Evolutionary conservation across 2,329 filamentous ascomycete species (phyloP).

Genomic region (Fusarium hainanense): DNA sequence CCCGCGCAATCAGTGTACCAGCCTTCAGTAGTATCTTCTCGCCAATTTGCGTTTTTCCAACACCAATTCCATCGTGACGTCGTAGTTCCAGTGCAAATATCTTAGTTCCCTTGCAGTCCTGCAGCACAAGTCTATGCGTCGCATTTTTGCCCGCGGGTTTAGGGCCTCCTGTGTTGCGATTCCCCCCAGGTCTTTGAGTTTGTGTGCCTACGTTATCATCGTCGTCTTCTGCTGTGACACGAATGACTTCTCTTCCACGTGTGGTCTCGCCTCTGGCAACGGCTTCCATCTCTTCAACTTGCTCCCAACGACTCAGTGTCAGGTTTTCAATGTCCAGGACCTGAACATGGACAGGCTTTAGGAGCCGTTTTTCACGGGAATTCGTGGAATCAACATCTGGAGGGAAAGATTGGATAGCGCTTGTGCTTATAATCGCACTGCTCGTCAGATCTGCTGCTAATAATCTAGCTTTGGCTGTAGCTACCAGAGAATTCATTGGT

Average conservation of each 20-base stretch:
- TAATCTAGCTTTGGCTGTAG: slow-evolving; percentile 83
- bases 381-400: slow-evolving; percentile 62
- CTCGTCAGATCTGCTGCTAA: slow-evolving; percentile 79
- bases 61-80: slow-evolving; percentile 71
- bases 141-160: slow-evolving; percentile 56
- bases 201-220: slow-evolving; percentile 57
- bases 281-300: slow-evolving; percentile 84
- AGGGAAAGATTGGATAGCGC: slow-evolving; percentile 60
- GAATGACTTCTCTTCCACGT: slow-evolving; percentile 82
- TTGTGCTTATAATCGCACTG: slow-evolving; percentile 58
- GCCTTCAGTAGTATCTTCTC: slow-evolving; percentile 81
- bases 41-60: slow-evolving; percentile 77
- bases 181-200: slow-evolving; percentile 24
- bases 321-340: slow-evolving; percentile 90
- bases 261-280: slow-evolving; percentile 78
- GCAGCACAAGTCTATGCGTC: slow-evolving; percentile 83
- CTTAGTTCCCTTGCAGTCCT: slow-evolving; percentile 78
- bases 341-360: slow-evolving; percentile 77
- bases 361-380: slow-evolving; percentile 66
- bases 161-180: slow-evolving; percentile 27
- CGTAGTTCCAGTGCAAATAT: slow-evolving; percentile 79
- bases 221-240: slow-evolving; percentile 62
- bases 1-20: slow-evolving; percentile 75
- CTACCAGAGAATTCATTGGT: slow-evolving; percentile 76
- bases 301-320: slow-evolving; percentile 81